phyloP scores from a whole-genome alignment of 257 asterid genomes.

The Petunia secreta region DNA sequence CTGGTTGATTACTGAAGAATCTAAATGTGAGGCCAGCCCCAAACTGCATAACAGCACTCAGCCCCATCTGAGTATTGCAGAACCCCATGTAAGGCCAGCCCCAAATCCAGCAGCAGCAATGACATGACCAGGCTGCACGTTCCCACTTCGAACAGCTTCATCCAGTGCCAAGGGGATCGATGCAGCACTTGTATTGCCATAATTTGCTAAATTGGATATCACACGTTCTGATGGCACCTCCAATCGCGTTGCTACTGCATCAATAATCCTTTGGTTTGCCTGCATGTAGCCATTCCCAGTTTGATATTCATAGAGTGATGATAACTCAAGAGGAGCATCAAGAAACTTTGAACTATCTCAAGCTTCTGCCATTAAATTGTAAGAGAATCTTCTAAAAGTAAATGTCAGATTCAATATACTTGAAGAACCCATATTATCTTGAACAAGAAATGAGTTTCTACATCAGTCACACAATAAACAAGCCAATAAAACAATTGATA shows the following conservation, averaged over 20 bases:
- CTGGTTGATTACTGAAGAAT: conserved; percentile 11
- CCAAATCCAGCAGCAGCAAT: conserved; percentile 97
- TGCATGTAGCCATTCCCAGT: conserved; percentile 35
- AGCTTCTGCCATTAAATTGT: conserved; percentile 6
- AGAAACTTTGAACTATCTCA: background rate
- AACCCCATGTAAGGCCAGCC: conserved; percentile 98
- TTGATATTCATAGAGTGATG: background rate
- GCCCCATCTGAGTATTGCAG: conserved; percentile 90
- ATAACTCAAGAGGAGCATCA: background rate
- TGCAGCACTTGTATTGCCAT: conserved; percentile 93
- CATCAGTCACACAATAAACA: background rate
- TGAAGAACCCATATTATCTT: background rate
- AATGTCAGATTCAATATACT: background rate
- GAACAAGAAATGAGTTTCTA: background rate
- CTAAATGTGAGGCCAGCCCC: background rate
- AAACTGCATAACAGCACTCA: conserved; percentile 36
- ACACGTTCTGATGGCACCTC: conserved; percentile 73
- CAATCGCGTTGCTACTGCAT: conserved; percentile 83
- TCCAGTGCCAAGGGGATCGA: conserved; percentile 95
- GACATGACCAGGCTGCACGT: conserved; percentile 72
- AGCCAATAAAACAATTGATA: background rate
- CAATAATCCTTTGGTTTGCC: conserved; percentile 94
- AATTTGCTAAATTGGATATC: conserved; percentile 85
- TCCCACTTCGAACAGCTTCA: conserved; percentile 87
- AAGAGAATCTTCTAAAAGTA: background rate